These are phyloP conservation scores for Zizania palustris DNA, from an alignment of 202 grass and related monocot species.

Conservation along the genomic window DNA sequence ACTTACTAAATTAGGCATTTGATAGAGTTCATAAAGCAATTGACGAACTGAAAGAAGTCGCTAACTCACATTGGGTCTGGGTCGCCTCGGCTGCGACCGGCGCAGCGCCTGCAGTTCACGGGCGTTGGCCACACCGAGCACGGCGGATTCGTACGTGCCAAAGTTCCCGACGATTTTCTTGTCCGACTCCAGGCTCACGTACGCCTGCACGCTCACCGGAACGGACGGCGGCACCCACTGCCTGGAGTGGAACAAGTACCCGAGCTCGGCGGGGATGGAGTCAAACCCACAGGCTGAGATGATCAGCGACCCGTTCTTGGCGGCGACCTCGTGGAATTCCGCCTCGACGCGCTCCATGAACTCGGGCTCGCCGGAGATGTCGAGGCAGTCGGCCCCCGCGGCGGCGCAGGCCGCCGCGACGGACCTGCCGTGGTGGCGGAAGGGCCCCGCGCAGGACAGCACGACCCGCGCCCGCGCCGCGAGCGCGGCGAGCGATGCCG, in stretches of 20 bases:
- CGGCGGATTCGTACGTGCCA: slow-evolving; percentile 80
- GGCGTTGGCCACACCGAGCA: slow-evolving; percentile 67
- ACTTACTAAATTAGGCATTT: background rate
- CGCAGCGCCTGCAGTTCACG: slow-evolving; percentile 63
- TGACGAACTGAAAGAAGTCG: background rate
- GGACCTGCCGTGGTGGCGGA: slow-evolving; percentile 66
- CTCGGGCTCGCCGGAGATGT: slow-evolving; percentile 85
- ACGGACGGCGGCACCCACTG: slow-evolving; percentile 62
- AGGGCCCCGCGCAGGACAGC: slow-evolving; percentile 76
- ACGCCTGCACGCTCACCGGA: slow-evolving; percentile 55
- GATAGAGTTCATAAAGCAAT: background rate
- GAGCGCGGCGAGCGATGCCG: slow-evolving; percentile 60
- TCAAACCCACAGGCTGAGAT: slow-evolving; percentile 88
- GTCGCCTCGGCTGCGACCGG: slow-evolving; percentile 58
- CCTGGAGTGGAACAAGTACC: slow-evolving; percentile 66
- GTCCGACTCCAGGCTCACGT: slow-evolving; percentile 67
- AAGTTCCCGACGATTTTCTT: slow-evolving; percentile 71
- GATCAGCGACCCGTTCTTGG: slow-evolving; percentile 58
- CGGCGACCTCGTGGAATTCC: slow-evolving; percentile 61
- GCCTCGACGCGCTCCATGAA: slow-evolving; percentile 86
- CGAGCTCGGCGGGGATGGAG: slow-evolving; percentile 79
- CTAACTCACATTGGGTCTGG: slow-evolving; percentile 60
- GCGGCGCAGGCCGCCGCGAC: slow-evolving; percentile 68
- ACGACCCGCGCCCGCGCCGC: slow-evolving; percentile 57
- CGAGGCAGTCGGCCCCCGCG: slow-evolving; percentile 75